A percentile compares a stretch with the other conserved stretches of the same genome.
phyloP scores from a whole-genome alignment of 768 basidiomycete genomes.

The Tulasnella sp. region DNA sequence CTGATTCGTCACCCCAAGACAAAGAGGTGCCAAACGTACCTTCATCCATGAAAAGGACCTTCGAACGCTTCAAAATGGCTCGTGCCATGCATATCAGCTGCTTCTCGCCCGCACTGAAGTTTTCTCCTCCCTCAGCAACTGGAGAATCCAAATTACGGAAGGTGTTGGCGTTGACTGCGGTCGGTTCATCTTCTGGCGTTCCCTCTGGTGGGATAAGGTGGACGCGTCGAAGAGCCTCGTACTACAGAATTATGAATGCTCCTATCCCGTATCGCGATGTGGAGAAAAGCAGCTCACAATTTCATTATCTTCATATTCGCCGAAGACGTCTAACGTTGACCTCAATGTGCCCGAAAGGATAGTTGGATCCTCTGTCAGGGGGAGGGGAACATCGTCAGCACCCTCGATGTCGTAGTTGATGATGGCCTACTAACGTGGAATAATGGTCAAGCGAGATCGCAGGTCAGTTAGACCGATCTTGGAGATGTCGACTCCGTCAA shows the following conservation, averaged over 20 bases:
- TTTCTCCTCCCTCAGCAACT: slow-evolving; percentile 83
- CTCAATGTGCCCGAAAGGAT: slow-evolving; percentile 80
- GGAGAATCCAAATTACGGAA: slow-evolving; percentile 71
- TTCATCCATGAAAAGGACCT: slow-evolving; percentile 80
- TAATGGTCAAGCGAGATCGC: slow-evolving; percentile 70
- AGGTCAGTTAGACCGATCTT: slow-evolving; percentile 78
- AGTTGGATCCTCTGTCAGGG: slow-evolving; percentile 71
- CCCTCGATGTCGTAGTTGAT: background rate
- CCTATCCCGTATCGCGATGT: background rate
- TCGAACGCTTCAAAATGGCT: slow-evolving; percentile 75
- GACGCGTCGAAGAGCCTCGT: slow-evolving; percentile 77
- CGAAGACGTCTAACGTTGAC: slow-evolving; percentile 78
- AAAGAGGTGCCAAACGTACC: background rate
- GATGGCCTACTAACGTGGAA: slow-evolving; percentile 52
- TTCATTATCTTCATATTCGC: slow-evolving; percentile 78
- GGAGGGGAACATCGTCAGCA: background rate
- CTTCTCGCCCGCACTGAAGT: slow-evolving; percentile 84
- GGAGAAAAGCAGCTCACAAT: slow-evolving; percentile 52
- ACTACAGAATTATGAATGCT: slow-evolving; percentile 44
- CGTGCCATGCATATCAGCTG: slow-evolving; percentile 84
- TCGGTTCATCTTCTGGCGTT: slow-evolving; percentile 33
- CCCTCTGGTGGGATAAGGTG: slow-evolving; percentile 61
- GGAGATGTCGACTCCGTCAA: slow-evolving; percentile 79
- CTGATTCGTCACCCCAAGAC: background rate
- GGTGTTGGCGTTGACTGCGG: slow-evolving; percentile 63